Conservation (phyloP, 192 early-diverging fungal genomes). For the Gaertneriomyces sp. region DNA sequence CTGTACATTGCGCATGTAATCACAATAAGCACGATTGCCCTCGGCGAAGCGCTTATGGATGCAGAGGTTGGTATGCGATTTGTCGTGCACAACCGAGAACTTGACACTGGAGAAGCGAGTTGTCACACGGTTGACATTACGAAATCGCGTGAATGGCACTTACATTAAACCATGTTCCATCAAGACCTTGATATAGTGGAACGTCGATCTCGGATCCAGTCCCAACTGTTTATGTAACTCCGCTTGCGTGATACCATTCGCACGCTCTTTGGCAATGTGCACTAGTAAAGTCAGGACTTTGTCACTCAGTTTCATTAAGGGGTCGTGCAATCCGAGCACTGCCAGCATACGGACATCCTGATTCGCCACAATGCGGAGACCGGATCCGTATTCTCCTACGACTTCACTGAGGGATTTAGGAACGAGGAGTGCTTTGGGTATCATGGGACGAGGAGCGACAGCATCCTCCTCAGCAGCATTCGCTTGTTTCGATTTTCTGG, state of each 20-base stretch:
- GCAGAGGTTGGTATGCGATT: slow-evolving; percentile 56
- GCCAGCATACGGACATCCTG: slow-evolving; percentile 24
- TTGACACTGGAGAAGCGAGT: slow-evolving; percentile 46
- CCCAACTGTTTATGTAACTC: slow-evolving; percentile 52
- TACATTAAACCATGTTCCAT: slow-evolving; percentile 47
- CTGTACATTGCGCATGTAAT: slow-evolving; percentile 26
- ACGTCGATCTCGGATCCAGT: slow-evolving; percentile 60
- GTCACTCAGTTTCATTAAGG: slow-evolving; percentile 26
- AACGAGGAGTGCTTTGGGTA: too few species aligned
- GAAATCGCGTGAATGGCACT: slow-evolving; percentile 11
- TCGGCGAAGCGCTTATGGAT: slow-evolving; percentile 53
- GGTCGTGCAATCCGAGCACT: slow-evolving; percentile 39
- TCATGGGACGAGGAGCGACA: too few species aligned
- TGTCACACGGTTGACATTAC: not conserved
- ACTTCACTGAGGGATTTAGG: too few species aligned
- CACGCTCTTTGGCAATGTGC: slow-evolving; percentile 43
- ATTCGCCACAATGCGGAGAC: slow-evolving; percentile 29
- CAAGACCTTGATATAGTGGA: slow-evolving; percentile 60
- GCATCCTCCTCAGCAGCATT: too few species aligned
- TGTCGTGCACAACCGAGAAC: slow-evolving; percentile 56
- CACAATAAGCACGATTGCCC: slow-evolving; percentile 44
- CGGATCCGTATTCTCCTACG: slow-evolving; percentile 6
- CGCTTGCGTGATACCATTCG: slow-evolving; percentile 51
- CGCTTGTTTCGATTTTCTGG: not conserved
- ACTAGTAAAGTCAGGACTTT: slow-evolving; percentile 35